These are phyloP conservation scores for Suillus luteus DNA, from an alignment of 768 basidiomycete genomes.

Conservation along the genomic window DNA sequence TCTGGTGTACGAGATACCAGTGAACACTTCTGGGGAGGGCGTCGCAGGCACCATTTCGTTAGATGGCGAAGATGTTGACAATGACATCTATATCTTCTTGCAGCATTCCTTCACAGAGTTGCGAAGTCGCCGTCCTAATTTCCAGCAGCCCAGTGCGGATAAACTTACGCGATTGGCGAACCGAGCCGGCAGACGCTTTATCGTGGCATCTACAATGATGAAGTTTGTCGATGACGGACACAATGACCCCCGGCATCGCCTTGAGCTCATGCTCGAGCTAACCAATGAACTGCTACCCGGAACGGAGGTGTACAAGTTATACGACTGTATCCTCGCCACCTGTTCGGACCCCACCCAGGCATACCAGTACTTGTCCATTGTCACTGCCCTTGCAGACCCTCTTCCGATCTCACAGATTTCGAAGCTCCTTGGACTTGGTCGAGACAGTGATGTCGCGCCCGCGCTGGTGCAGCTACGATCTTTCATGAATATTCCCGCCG, in stretches of 20 bases:
- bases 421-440: neutral
- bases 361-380: neutral
- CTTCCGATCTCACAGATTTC: neutral
- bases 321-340: neutral
- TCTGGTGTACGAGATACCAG: neutral
- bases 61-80: neutral
- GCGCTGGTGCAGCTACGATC: neutral
- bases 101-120: neutral
- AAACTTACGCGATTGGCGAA: neutral
- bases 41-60: neutral
- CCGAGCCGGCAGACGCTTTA: neutral
- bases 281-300: neutral
- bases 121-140: neutral
- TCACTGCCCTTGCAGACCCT: neutral
- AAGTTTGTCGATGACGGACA: neutral
- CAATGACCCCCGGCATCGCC: neutral
- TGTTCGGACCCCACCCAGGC: neutral
- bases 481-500: neutral
- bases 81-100: neutral
- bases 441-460: neutral
- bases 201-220: neutral
- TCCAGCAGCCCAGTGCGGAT: neutral
- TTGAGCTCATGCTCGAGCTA: neutral
- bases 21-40: neutral
- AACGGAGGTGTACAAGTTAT: neutral